phyloP scores from a whole-genome alignment of 2,329 filamentous ascomycete species.

The Zymoseptoria tritici region DNA sequence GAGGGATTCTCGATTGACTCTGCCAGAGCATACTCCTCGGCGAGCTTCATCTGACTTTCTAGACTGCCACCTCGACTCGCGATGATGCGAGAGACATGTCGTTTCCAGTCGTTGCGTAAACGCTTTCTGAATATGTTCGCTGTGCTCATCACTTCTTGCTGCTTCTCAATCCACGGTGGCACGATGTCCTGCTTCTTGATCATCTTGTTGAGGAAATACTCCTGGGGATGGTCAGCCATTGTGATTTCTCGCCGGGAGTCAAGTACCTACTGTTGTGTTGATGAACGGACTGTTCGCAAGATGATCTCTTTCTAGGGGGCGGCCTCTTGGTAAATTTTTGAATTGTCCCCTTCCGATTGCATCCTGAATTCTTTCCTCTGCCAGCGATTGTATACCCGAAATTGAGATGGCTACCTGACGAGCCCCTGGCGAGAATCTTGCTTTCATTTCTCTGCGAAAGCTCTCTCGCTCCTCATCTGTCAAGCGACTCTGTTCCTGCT shows the following conservation, averaged over 20 bases:
- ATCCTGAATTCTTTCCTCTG: constrained; percentile 88
- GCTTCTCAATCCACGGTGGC: constrained; percentile 97
- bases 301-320: constrained; percentile 71
- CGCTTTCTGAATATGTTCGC: constrained; percentile 63
- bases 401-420: constrained; percentile 69
- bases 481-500: constrained; percentile 47
- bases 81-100: constrained; percentile 73
- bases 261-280: constrained; percentile 59
- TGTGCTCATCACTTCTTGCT: constrained; percentile 51
- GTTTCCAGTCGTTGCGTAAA: constrained; percentile 75
- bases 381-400: constrained; percentile 70
- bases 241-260: not conserved
- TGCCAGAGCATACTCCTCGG: constrained; percentile 66
- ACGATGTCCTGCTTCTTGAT: constrained; percentile 94
- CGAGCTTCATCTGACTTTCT: constrained; percentile 62
- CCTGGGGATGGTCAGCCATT: constrained; percentile 28
- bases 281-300: constrained; percentile 82
- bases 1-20: constrained; percentile 60
- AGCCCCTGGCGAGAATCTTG: constrained; percentile 68
- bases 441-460: constrained; percentile 65
- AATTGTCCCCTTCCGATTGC: constrained; percentile 90
- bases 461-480: constrained; percentile 66
- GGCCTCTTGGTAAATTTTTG: constrained; percentile 71
- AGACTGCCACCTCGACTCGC: constrained; percentile 68
- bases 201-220: constrained; percentile 98